Conservation (phyloP, 139 green algal genomes). For the Edaphochlamys debaryana region DNA sequence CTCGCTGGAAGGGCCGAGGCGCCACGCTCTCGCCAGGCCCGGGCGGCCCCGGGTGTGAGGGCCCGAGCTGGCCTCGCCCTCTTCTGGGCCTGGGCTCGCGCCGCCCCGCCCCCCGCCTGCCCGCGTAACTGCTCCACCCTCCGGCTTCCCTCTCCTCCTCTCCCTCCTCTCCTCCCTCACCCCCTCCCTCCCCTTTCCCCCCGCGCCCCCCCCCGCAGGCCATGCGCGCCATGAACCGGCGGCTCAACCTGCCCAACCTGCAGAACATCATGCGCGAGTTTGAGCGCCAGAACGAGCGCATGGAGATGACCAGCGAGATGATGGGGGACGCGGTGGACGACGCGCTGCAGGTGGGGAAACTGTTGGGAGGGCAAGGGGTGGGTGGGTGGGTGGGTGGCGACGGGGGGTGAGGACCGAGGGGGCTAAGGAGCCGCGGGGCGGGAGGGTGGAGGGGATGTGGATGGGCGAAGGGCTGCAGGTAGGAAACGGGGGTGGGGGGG, state of each 20-base stretch:
- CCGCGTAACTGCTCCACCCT: too few species aligned
- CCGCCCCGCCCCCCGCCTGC: too few species aligned
- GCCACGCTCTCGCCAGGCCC: too few species aligned
- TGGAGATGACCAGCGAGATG: conserved; percentile 98
- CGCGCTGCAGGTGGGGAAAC: conserved; percentile 80
- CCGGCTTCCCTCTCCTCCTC: too few species aligned
- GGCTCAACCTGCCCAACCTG: conserved; percentile 92
- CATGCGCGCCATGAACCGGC: conserved; percentile 96
- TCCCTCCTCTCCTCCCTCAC: background rate
- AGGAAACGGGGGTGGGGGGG: background rate
- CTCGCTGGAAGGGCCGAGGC: too few species aligned
- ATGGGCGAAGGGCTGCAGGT: background rate
- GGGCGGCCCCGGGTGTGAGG: too few species aligned
- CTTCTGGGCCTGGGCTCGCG: too few species aligned
- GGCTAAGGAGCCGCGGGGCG: too few species aligned
- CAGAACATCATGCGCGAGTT: conserved; percentile 97
- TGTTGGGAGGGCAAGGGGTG: background rate
- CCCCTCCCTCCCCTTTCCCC: too few species aligned
- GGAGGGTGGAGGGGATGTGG: background rate
- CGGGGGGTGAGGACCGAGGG: background rate
- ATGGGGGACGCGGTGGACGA: conserved; percentile 97
- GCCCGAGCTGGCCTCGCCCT: too few species aligned
- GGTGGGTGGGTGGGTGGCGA: background rate
- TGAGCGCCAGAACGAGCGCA: conserved; percentile 96
- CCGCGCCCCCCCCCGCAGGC: conserved; percentile 62